phyloP scores from a whole-genome alignment of 2,329 filamentous ascomycete genomes.

The Monosporascus sp. region DNA sequence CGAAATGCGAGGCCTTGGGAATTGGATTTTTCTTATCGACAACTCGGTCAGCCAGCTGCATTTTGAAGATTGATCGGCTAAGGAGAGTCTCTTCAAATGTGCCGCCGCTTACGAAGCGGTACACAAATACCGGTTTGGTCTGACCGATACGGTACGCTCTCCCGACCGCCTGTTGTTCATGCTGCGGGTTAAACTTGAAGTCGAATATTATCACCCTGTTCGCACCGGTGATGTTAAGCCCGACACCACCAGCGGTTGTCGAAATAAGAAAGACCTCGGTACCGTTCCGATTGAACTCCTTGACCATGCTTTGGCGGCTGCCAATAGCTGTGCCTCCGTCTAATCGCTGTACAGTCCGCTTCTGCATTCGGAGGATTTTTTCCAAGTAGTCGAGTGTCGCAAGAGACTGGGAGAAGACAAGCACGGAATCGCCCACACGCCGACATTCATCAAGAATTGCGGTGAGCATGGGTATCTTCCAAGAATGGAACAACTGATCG shows the following conservation, averaged over 20 bases:
- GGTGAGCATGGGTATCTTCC: conserved; percentile 63
- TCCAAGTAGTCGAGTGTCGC: conserved; percentile 66
- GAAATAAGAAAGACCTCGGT: conserved; percentile 72
- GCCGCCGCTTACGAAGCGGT: conserved; percentile 71
- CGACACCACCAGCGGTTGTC: conserved; percentile 74
- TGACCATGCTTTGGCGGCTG: conserved; percentile 58
- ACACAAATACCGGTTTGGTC: conserved; percentile 74
- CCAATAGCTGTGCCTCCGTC: conserved; percentile 59
- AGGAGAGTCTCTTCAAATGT: conserved; percentile 74
- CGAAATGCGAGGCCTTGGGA: conserved; percentile 55
- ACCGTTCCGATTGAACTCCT: conserved; percentile 59
- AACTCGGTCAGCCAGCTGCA: conserved; percentile 70
- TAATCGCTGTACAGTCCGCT: conserved; percentile 51
- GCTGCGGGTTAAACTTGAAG: conserved; percentile 71
- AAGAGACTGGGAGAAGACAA: conserved; percentile 75
- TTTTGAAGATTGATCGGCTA: conserved; percentile 75
- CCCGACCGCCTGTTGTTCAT: conserved; percentile 83
- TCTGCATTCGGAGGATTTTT: conserved; percentile 43
- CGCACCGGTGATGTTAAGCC: conserved; percentile 77
- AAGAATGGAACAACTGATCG: conserved; percentile 50
- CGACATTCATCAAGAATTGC: conserved; percentile 64
- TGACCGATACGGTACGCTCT: conserved; percentile 84
- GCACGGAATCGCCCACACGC: conserved; percentile 61
- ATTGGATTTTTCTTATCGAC: conserved; percentile 77
- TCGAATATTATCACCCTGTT: conserved; percentile 87